These are phyloP conservation scores for Leccinum incarnatum DNA, from an alignment of 768 basidiomycete genomes.

Conservation along the genomic window DNA sequence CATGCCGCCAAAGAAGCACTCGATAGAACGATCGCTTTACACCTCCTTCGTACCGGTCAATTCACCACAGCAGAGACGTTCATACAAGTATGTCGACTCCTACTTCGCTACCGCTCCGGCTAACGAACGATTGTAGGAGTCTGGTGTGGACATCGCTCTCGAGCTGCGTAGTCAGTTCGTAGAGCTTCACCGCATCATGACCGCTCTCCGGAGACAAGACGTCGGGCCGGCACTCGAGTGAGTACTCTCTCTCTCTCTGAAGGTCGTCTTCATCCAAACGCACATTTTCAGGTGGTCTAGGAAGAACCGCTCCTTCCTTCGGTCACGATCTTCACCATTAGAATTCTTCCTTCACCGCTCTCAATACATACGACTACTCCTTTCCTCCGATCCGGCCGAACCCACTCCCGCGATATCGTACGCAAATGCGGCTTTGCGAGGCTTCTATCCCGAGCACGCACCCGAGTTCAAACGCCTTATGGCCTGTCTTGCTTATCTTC, in stretches of 20 bases:
- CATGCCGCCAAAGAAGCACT: slow-evolving; percentile 56
- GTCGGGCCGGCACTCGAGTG: slow-evolving; percentile 79
- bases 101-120: not conserved
- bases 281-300: slow-evolving; percentile 68
- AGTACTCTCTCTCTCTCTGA: slow-evolving; percentile 19
- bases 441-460: slow-evolving; percentile 61
- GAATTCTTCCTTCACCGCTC: slow-evolving; percentile 91
- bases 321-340: slow-evolving; percentile 69
- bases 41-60: slow-evolving; percentile 79
- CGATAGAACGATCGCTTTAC: slow-evolving; percentile 68
- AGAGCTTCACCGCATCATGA: slow-evolving; percentile 70
- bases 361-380: slow-evolving; percentile 78
- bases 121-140: slow-evolving; percentile 50
- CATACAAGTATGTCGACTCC: slow-evolving; percentile 49
- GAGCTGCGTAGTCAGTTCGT: slow-evolving; percentile 57
- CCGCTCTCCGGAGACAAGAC: slow-evolving; percentile 61
- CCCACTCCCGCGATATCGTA: slow-evolving; percentile 66
- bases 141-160: slow-evolving; percentile 51
- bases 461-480: slow-evolving; percentile 69
- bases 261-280: not conserved
- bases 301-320: slow-evolving; percentile 63
- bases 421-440: slow-evolving; percentile 60
- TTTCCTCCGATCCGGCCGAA: slow-evolving; percentile 58
- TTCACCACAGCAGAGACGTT: slow-evolving; percentile 76
- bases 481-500: slow-evolving; percentile 68